Evolutionary conservation across 2,329 filamentous ascomycete species (phyloP).

Genomic region (Arthrocladium fulminans): DNA sequence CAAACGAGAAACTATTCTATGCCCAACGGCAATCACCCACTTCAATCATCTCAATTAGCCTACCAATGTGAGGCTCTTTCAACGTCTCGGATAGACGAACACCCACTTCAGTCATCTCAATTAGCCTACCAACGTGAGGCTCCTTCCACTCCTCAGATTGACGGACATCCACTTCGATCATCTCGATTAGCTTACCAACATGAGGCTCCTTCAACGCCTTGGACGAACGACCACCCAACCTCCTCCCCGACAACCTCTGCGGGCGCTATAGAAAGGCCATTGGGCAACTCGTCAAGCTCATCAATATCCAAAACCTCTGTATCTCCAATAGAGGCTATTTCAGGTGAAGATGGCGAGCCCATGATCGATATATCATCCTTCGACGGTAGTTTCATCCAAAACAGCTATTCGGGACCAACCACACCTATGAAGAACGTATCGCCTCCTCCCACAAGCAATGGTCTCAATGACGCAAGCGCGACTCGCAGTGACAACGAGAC

Average conservation of each 20-base stretch:
- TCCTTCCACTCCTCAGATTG: not conserved
- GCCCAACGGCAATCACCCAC: not conserved
- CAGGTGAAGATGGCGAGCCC: not conserved
- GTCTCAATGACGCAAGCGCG: not conserved
- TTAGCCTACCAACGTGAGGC: not conserved
- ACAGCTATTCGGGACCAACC: slow-evolving; percentile 1
- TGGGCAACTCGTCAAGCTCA: not conserved
- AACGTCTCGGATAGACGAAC: not conserved
- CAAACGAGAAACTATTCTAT: not conserved
- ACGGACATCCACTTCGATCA: not conserved
- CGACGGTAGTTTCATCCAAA: slow-evolving; percentile 8
- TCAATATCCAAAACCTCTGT: not conserved
- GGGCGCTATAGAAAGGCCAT: not conserved
- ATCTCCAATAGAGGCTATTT: not conserved
- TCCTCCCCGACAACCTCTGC: not conserved
- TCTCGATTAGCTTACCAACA: not conserved
- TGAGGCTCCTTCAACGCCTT: not conserved
- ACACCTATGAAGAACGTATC: not conserved
- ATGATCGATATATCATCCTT: slow-evolving; percentile 7
- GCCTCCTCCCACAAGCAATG: not conserved
- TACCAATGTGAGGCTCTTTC: not conserved
- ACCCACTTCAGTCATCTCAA: not conserved
- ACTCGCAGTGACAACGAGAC: not conserved
- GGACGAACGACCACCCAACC: not conserved
- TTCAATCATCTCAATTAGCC: not conserved